Evolutionary conservation across 805 yeast genomes (phyloP).

Genomic region (Candida schatavii): DNA sequence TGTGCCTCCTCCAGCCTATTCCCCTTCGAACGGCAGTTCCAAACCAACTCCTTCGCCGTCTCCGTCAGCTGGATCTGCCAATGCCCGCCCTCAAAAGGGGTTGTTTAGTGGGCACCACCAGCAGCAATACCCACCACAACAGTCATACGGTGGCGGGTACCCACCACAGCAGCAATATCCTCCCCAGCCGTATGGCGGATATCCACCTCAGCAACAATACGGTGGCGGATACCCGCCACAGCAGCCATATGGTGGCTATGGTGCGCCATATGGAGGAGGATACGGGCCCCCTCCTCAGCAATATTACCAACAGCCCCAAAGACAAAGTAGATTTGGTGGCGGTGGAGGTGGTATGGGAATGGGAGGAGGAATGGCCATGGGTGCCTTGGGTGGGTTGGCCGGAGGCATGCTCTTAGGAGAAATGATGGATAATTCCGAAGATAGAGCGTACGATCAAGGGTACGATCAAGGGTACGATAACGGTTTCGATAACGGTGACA

Average conservation of each 20-base stretch:
- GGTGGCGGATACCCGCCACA: conserved; percentile 26
- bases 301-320: conserved; percentile 19
- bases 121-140: conserved; percentile 10
- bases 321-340: conserved; percentile 35
- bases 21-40: conserved; percentile 9
- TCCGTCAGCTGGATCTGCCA: conserved; percentile 6
- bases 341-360: conserved; percentile 47
- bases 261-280: conserved; percentile 24
- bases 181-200: conserved; percentile 24
- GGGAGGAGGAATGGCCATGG: conserved; percentile 51
- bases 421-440: conserved; percentile 32
- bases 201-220: conserved; percentile 24
- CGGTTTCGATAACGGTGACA: conserved; percentile 26
- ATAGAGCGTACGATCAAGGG: conserved; percentile 34
- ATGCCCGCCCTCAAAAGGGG: conserved; percentile 1
- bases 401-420: conserved; percentile 57
- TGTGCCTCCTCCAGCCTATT: conserved; percentile 46
- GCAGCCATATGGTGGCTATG: conserved; percentile 14
- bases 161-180: conserved; percentile 13
- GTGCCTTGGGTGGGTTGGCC: conserved; percentile 52
- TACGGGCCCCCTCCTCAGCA: conserved; percentile 26
- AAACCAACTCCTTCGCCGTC: conserved; percentile 6
- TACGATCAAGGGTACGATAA: conserved; percentile 26
- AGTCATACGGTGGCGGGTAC: too few species aligned
- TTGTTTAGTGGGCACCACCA: conserved; percentile 12